These are phyloP conservation scores for Chaetomidium leptoderma DNA, from an alignment of 495 filamentous ascomycete species.

Conservation along the genomic window DNA sequence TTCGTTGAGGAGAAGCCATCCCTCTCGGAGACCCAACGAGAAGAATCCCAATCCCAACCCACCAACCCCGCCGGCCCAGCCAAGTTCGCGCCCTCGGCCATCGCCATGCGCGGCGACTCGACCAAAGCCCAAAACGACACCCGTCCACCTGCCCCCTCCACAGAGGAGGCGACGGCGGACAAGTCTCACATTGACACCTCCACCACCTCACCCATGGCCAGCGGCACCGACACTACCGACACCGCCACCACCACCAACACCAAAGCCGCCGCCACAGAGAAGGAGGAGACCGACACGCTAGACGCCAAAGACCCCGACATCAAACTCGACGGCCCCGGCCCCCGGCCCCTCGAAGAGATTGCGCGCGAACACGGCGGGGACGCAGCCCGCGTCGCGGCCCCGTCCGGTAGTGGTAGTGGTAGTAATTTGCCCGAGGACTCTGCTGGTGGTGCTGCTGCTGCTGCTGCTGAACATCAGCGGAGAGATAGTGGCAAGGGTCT, in stretches of 20 bases:
- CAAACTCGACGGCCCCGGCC: constrained; percentile 43
- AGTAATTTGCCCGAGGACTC: neutral
- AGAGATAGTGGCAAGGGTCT: constrained; percentile 11
- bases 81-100: constrained; percentile 27
- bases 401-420: neutral
- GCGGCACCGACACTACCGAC: neutral
- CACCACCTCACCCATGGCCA: neutral
- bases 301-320: constrained; percentile 25
- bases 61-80: constrained; percentile 21
- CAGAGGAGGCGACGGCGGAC: too few species aligned
- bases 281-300: constrained; percentile 28
- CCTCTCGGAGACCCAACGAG: neutral
- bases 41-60: neutral
- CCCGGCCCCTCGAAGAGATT: constrained; percentile 37
- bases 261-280: constrained; percentile 5
- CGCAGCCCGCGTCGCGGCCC: constrained; percentile 4
- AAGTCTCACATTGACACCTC: neutral
- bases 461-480: neutral
- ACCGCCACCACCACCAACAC: neutral
- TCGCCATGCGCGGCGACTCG: constrained; percentile 26
- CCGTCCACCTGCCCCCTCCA: constrained; percentile 12
- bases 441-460: neutral
- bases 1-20: neutral
- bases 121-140: constrained; percentile 40
- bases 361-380: constrained; percentile 43